Evolutionary conservation across 208 protist species (phyloP), one percentile per base, ranked within the genome.

Genomic region (Leishmania martiniquensis): DNA sequence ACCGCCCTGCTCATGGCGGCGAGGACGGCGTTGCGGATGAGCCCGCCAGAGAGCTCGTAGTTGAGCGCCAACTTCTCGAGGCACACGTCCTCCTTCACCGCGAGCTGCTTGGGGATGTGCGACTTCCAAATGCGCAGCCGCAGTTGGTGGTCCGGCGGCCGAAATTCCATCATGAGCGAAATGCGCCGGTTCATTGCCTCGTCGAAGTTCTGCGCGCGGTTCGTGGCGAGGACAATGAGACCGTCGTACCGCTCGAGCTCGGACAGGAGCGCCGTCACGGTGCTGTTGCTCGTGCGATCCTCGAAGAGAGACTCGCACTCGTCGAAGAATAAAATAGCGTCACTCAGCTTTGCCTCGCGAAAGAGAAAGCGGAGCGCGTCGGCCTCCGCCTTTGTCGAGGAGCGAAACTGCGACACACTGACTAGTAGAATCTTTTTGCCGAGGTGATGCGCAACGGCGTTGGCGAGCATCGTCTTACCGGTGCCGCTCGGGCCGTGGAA

Each of bases 141-240:
- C 82, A 98, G 88, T 49, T 94, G 86, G 73, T 93, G 93, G 72
- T 96, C 93, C 13, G 95, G 95, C 6, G 90, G 87, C n/a, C 87
- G 85, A 75, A 98, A 98, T 83, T 97, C 91, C 66, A 98, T 87
- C 93, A 96, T 96, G 68, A 98, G 89, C 4, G 93, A 95, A 82
- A 98, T 97, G 79, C 95, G 91, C 42, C 95, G 90, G 84, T 97
- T 97, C 95, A 98, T 98, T n/a, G 95, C 93, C 76, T 98, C 95
- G 47, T 98, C 95, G 63, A 98, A 91, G 76, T 89, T 84, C 78
- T 97, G 94, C 17, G 93, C 93, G 51, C 86, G 87, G 81, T 98
- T 98, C 3, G 96, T 98, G 34, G 96, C 95, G 72, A 98, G 89
- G 59, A 98, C 83, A 76, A 98, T 88, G 59, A 98, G 82, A 3